These are phyloP conservation scores for Paraphoma chrysanthemicola DNA, from an alignment of 2,329 filamentous ascomycete species.

Conservation along the genomic window DNA sequence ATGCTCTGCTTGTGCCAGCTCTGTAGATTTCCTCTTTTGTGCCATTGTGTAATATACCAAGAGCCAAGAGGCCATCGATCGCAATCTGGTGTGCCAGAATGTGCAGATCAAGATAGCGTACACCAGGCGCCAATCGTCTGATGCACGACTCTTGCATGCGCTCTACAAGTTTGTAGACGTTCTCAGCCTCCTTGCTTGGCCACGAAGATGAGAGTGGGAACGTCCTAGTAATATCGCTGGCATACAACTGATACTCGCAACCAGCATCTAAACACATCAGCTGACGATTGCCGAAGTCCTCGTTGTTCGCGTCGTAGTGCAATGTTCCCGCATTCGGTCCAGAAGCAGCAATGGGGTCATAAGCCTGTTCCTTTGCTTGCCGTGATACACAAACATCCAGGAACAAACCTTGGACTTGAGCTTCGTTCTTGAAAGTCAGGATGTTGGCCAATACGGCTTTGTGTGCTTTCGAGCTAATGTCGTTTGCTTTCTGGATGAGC, in stretches of 20 bases:
- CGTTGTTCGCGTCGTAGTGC: conserved; percentile 85
- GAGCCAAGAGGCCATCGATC: conserved; percentile 70
- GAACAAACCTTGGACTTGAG: conserved; percentile 83
- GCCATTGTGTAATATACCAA: conserved; percentile 75
- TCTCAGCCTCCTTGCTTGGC: conserved; percentile 68
- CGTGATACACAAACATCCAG: conserved; percentile 73
- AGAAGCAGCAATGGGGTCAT: conserved; percentile 85
- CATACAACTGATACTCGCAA: conserved; percentile 84
- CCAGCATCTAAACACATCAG: conserved; percentile 87
- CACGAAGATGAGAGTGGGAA: conserved; percentile 79
- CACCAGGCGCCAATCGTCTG: conserved; percentile 70
- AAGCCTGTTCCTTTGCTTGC: conserved; percentile 80
- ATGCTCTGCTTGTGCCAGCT: conserved; percentile 82
- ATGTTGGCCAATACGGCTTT: conserved; percentile 71
- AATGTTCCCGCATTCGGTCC: conserved; percentile 84
- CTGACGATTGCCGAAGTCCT: conserved; percentile 71
- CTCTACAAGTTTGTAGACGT: conserved; percentile 79
- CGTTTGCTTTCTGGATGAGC: conserved; percentile 80
- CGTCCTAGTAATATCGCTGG: conserved; percentile 87
- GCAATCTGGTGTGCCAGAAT: conserved; percentile 75
- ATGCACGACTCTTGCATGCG: conserved; percentile 83
- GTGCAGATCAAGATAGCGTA: conserved; percentile 75
- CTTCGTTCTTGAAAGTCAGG: conserved; percentile 73
- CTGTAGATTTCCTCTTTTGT: conserved; percentile 74
- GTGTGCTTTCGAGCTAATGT: conserved; percentile 80